These are phyloP conservation scores for Epichloe festucae DNA, from an alignment of 2,329 filamentous ascomycete genomes.

Conservation along the genomic window DNA sequence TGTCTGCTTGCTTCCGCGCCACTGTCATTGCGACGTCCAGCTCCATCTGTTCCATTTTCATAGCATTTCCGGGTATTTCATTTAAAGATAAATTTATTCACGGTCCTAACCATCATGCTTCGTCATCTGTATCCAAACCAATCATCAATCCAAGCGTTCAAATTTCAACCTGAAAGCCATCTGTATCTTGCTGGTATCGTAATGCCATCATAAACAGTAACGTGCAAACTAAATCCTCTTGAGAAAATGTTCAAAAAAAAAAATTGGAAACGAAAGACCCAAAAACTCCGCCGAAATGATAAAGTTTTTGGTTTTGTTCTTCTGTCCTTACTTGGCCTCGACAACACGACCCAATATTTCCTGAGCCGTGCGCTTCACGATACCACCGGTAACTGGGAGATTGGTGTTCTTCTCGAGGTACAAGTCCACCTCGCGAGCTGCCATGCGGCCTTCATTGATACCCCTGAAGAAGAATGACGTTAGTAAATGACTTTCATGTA, in stretches of 20 bases:
- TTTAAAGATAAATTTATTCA: not conserved
- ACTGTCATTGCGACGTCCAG: no score
- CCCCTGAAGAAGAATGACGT: constrained; percentile 40
- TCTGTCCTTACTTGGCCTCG: constrained; percentile 6
- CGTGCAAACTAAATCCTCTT: not conserved
- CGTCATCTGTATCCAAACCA: not conserved
- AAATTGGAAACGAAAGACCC: not conserved
- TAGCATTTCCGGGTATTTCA: not conserved
- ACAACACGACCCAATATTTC: constrained; percentile 41
- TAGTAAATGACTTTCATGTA: not conserved
- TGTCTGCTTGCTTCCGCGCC: no score
- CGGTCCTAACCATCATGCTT: not conserved
- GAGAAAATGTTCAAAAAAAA: not conserved
- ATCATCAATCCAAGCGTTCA: not conserved
- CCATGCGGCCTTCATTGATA: constrained; percentile 93
- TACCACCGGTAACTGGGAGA: constrained; percentile 84
- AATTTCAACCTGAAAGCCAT: not conserved
- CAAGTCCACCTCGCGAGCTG: constrained; percentile 80
- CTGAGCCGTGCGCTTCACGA: constrained; percentile 70
- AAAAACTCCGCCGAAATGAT: not conserved
- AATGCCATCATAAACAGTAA: constrained; percentile 1
- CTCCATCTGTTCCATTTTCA: no score
- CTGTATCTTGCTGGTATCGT: constrained; percentile 8
- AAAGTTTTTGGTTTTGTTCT: not conserved
- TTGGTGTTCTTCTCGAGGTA: constrained; percentile 70